Evolutionary conservation across 2,329 filamentous ascomycete genomes (phyloP).

Genomic region (Neobulgaria alba): DNA sequence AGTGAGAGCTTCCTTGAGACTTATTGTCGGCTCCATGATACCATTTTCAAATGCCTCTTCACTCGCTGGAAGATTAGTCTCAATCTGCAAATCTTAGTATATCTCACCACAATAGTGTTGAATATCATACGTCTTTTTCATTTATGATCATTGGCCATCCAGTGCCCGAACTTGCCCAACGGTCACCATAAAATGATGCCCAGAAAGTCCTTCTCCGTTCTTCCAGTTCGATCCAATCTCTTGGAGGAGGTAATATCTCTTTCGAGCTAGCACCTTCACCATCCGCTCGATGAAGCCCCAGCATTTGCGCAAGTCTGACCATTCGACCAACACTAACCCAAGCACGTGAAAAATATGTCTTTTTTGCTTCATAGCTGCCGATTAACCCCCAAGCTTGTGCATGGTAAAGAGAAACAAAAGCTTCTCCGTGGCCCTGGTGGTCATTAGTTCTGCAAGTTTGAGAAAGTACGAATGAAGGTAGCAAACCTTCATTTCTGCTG

Average conservation of each 20-base stretch:
- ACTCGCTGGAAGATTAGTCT: constrained; percentile 70
- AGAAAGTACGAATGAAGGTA: neutral
- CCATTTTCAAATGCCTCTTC: constrained; percentile 69
- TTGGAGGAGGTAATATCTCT: constrained; percentile 62
- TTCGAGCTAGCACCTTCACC: constrained; percentile 57
- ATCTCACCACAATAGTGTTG: constrained; percentile 36
- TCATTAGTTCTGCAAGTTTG: constrained; percentile 1
- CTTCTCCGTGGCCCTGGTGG: constrained; percentile 60
- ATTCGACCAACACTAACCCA: constrained; percentile 72
- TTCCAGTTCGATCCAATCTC: constrained; percentile 73
- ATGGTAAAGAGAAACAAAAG: constrained; percentile 69
- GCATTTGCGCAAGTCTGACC: constrained; percentile 67
- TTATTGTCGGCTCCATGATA: constrained; percentile 51
- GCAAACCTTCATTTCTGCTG: constrained; percentile 69
- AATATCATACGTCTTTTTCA: constrained; percentile 48
- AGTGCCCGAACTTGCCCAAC: constrained; percentile 79
- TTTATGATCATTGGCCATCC: constrained; percentile 84
- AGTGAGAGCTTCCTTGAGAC: constrained; percentile 53
- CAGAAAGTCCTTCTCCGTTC: constrained; percentile 82
- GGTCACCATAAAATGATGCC: constrained; percentile 73
- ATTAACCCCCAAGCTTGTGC: constrained; percentile 74
- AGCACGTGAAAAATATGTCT: constrained; percentile 76
- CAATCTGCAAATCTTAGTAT: constrained; percentile 24
- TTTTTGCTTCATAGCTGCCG: constrained; percentile 71
- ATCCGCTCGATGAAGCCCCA: constrained; percentile 75